These are phyloP conservation scores for Luvunga scandens DNA, from an alignment of 345 rosid genomes.

Conservation along the genomic window DNA sequence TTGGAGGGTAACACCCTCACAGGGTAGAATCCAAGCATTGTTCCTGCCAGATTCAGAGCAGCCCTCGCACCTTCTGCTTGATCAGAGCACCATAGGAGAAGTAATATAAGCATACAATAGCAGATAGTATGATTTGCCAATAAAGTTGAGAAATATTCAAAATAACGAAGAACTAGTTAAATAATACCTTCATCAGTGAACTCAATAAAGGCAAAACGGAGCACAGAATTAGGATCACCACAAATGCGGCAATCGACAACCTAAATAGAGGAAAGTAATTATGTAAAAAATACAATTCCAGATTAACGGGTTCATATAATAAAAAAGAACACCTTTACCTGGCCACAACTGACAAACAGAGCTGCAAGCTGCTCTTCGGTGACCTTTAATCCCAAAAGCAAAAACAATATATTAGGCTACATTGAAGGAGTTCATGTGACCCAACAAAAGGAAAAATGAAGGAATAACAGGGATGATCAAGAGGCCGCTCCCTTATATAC, in stretches of 20 bases:
- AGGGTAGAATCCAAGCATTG: slow-evolving; percentile 89
- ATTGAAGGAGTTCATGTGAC: not conserved
- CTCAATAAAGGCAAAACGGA: slow-evolving; percentile 93
- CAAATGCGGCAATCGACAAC: slow-evolving; percentile 97
- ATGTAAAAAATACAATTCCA: not conserved
- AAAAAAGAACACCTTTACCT: slow-evolving; percentile 45
- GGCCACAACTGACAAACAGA: slow-evolving; percentile 76
- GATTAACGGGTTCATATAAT: not conserved
- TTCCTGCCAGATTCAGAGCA: slow-evolving; percentile 75
- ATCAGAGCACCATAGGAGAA: slow-evolving; percentile 21
- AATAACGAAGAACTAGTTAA: not conserved
- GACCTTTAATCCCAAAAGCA: slow-evolving; percentile 44
- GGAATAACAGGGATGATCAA: not conserved
- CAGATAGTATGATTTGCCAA: not conserved
- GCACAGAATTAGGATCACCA: slow-evolving; percentile 93
- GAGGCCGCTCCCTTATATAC: slow-evolving; percentile 26
- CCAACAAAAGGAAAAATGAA: not conserved
- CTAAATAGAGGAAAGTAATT: slow-evolving; percentile 30
- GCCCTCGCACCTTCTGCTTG: slow-evolving; percentile 71
- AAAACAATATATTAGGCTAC: not conserved
- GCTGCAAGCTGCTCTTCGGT: slow-evolving; percentile 98
- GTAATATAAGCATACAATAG: slow-evolving; percentile 1
- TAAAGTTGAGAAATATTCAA: not conserved
- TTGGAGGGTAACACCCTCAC: slow-evolving; percentile 88
- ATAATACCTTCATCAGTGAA: slow-evolving; percentile 81